Conservation (phyloP, 2,329 filamentous ascomycete genomes). For the Aspergillus piperis region DNA sequence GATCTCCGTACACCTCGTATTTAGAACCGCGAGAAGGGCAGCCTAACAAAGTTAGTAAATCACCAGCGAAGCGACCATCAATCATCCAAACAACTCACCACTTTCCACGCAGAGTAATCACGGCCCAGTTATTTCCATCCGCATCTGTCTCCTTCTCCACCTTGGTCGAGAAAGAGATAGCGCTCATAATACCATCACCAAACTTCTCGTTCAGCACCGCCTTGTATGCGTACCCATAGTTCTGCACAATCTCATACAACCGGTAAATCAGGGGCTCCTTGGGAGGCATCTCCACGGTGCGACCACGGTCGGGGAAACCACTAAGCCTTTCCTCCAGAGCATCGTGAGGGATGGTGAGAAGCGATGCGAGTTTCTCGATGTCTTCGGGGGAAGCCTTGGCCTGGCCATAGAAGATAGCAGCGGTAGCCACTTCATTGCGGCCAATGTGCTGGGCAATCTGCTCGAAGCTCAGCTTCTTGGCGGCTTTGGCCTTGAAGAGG, state of each 20-base stretch:
- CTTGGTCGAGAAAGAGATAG: slow-evolving; percentile 85
- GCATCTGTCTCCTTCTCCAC: slow-evolving; percentile 93
- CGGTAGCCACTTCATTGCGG: slow-evolving; percentile 79
- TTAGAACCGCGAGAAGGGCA: slow-evolving; percentile 52
- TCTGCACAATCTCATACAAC: slow-evolving; percentile 91
- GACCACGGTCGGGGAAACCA: slow-evolving; percentile 78
- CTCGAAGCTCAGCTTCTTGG: slow-evolving; percentile 75
- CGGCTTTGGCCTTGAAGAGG: slow-evolving; percentile 79
- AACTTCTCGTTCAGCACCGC: slow-evolving; percentile 95
- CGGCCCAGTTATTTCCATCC: slow-evolving; percentile 76
- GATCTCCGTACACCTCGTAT: background rate
- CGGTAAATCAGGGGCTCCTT: slow-evolving; percentile 86
- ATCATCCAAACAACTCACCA: slow-evolving; percentile 58
- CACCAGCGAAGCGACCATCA: background rate
- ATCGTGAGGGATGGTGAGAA: slow-evolving; percentile 63
- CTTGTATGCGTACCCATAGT: slow-evolving; percentile 96
- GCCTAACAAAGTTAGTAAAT: slow-evolving; percentile 32
- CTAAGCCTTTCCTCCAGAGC: slow-evolving; percentile 63
- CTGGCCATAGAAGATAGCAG: slow-evolving; percentile 90
- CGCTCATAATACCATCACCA: slow-evolving; percentile 94
- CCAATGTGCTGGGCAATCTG: slow-evolving; percentile 71
- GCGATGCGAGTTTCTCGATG: slow-evolving; percentile 63
- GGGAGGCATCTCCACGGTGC: slow-evolving; percentile 78
- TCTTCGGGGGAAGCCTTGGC: slow-evolving; percentile 72
- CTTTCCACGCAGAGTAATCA: slow-evolving; percentile 81